Conservation (phyloP, 257 asterid genomes). For the Haberlea rhodopensis region DNA sequence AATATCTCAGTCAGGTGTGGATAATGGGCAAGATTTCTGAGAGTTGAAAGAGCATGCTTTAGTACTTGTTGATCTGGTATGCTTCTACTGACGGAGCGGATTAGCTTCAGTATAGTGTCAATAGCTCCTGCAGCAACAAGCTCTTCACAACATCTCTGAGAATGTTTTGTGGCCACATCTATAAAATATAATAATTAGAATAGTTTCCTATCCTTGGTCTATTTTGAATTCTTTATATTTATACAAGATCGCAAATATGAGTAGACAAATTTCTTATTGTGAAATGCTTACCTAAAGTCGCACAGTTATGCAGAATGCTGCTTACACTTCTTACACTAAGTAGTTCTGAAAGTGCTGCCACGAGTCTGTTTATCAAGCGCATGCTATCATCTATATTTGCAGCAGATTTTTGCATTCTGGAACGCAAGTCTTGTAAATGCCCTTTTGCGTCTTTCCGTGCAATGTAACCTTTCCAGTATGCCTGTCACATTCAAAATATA, state of each 20-base stretch:
- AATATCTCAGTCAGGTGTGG: constrained; percentile 54
- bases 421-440: constrained; percentile 64
- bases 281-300: constrained; percentile 64
- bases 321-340: constrained; percentile 75
- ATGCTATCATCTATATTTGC: constrained; percentile 76
- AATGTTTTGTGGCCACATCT: constrained; percentile 90
- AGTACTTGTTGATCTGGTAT: constrained; percentile 92
- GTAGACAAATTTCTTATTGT: background rate
- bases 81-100: constrained; percentile 86
- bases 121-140: constrained; percentile 91
- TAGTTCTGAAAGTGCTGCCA: constrained; percentile 84
- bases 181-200: constrained; percentile 24
- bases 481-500: constrained; percentile 38
- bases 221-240: no score
- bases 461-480: constrained; percentile 85
- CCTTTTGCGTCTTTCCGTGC: constrained; percentile 68
- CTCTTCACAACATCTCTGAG: constrained; percentile 86
- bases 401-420: constrained; percentile 82
- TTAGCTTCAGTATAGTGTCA: constrained; percentile 57
- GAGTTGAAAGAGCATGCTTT: constrained; percentile 83
- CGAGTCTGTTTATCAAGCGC: constrained; percentile 85
- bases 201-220: background rate
- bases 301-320: constrained; percentile 80
- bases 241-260: background rate
- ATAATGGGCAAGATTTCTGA: constrained; percentile 78